Evolutionary conservation across 1,139 yeast species (phyloP).

Genomic region (Magnusiomyces suaveolens): DNA sequence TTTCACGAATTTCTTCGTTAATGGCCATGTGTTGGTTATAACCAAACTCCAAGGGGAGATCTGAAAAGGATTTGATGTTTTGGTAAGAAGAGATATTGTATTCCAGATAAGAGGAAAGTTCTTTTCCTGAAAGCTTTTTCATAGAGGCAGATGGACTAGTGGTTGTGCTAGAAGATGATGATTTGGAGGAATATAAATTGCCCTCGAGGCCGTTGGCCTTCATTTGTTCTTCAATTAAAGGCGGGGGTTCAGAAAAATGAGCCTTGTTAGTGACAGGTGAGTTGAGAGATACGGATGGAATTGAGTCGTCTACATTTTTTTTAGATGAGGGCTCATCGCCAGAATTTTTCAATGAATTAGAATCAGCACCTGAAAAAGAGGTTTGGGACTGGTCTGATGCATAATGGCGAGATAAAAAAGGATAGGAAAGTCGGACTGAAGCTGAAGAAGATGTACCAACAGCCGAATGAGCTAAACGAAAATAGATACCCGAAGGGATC

Average conservation of each 20-base stretch:
- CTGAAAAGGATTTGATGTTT: slow-evolving; percentile 35
- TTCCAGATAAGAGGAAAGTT: slow-evolving; percentile 20
- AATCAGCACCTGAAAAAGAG: not conserved
- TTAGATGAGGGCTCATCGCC: not conserved
- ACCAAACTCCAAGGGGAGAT: slow-evolving; percentile 47
- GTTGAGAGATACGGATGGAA: not conserved
- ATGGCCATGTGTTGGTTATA: slow-evolving; percentile 48
- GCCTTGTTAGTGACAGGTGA: slow-evolving; percentile 2
- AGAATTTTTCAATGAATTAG: not conserved
- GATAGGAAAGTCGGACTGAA: not conserved
- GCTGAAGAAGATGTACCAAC: not conserved
- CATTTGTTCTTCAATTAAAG: not conserved
- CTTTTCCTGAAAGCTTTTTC: slow-evolving; percentile 5
- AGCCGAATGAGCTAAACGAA: not conserved
- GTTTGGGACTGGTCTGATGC: not conserved
- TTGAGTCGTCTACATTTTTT: not conserved
- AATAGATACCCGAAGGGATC: not conserved
- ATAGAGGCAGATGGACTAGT: slow-evolving; percentile 1
- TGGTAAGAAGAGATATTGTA: slow-evolving; percentile 21
- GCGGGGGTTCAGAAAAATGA: slow-evolving; percentile 3
- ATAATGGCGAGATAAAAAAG: not conserved
- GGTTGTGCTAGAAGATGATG: not conserved
- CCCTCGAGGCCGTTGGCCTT: not conserved
- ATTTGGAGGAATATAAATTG: not conserved
- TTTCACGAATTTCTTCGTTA: slow-evolving; percentile 38